phyloP scores from a whole-genome alignment of 2,329 filamentous ascomycete genomes.

The Neobulgaria alba region DNA sequence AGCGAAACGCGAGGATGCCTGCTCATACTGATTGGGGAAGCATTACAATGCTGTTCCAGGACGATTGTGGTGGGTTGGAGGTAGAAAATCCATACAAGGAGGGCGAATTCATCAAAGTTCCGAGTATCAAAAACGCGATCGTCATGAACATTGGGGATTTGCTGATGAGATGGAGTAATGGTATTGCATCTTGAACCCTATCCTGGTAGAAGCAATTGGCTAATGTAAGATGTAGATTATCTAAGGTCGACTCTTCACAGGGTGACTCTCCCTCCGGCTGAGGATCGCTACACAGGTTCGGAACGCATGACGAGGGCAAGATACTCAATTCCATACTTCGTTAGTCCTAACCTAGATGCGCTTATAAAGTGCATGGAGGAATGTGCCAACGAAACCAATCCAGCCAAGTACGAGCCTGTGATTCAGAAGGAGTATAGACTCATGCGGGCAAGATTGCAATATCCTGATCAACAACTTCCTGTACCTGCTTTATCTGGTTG shows the following conservation, averaged over 20 bases:
- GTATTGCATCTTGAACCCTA: conserved; percentile 19
- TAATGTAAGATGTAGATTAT: conserved; percentile 31
- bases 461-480: conserved; percentile 6
- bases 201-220: background rate
- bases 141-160: conserved; percentile 43
- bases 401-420: conserved; percentile 41
- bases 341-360: conserved; percentile 40
- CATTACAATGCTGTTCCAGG: conserved; percentile 45
- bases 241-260: conserved; percentile 46
- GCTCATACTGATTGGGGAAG: conserved; percentile 44
- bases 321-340: conserved; percentile 54
- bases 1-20: conserved; percentile 37
- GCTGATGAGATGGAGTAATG: conserved; percentile 42
- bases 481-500: no score
- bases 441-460: conserved; percentile 21
- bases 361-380: conserved; percentile 44
- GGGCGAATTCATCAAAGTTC: conserved; percentile 34
- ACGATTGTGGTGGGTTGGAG: conserved; percentile 41
- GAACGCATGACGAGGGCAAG: conserved; percentile 39
- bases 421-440: conserved; percentile 19
- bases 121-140: conserved; percentile 33
- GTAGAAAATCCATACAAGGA: conserved; percentile 35
- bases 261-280: conserved; percentile 37
- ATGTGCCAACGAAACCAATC: conserved; percentile 34
- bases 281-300: conserved; percentile 31